phyloP scores from a whole-genome alignment of 352 stramenopile genomes.

The Thraustochytrium striatum region DNA sequence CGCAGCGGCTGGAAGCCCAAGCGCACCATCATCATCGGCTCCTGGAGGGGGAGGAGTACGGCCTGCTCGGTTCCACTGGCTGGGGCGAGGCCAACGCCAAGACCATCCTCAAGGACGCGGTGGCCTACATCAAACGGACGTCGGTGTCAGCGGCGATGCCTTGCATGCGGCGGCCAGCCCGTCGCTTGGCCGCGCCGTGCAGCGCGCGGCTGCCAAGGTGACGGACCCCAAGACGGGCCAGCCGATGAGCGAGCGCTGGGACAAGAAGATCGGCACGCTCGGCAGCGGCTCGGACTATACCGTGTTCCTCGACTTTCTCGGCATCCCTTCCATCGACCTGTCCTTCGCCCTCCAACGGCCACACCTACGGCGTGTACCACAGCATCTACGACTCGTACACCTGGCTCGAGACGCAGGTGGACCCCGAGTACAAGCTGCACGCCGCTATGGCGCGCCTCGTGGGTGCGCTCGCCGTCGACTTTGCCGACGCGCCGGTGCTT shows the following conservation, averaged over 20 bases:
- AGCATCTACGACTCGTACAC: slow-evolving; percentile 73
- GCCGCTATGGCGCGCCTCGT: slow-evolving; percentile 62
- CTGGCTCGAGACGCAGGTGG: slow-evolving; percentile 63
- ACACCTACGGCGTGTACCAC: slow-evolving; percentile 71
- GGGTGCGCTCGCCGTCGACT: slow-evolving; percentile 62
- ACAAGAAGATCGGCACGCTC: slow-evolving; percentile 60
- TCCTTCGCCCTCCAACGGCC: slow-evolving; percentile 54
- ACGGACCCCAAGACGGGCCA: slow-evolving; percentile 60
- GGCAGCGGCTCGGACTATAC: slow-evolving; percentile 70
- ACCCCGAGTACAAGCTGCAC: slow-evolving; percentile 66
- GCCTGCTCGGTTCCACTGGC: slow-evolving; percentile 72
- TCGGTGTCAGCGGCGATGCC: slow-evolving; percentile 61
- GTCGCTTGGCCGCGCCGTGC: slow-evolving; percentile 64
- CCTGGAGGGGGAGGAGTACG: slow-evolving; percentile 78
- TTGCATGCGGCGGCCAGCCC: slow-evolving; percentile 63
- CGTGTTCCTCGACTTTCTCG: slow-evolving; percentile 75
- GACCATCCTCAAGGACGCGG: slow-evolving; percentile 60
- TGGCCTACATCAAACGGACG: slow-evolving; percentile 79
- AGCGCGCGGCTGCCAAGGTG: slow-evolving; percentile 62
- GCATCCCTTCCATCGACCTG: slow-evolving; percentile 72
- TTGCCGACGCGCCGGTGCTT: slow-evolving; percentile 62
- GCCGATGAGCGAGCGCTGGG: slow-evolving; percentile 53
- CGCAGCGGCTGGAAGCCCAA: slow-evolving; percentile 65
- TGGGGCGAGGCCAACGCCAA: slow-evolving; percentile 68
- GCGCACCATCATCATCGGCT: slow-evolving; percentile 69